phyloP scores from a whole-genome alignment of 768 basidiomycete species.

The Dioszegia crocea region DNA sequence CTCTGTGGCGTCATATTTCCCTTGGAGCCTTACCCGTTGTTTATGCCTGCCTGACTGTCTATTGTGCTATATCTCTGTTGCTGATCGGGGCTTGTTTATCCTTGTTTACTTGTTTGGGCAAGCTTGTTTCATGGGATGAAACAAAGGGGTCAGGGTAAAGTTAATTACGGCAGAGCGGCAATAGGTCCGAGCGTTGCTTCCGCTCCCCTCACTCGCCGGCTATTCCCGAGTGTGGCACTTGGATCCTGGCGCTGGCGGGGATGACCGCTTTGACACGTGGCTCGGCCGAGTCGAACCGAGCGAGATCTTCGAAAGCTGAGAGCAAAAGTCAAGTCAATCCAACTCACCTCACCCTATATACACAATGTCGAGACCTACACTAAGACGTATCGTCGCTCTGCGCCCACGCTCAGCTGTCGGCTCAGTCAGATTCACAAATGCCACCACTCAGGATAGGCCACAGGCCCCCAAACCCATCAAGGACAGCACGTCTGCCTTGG shows the following conservation, averaged over 20 bases:
- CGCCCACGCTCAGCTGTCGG: not conserved
- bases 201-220: no score
- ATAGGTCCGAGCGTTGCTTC: no score
- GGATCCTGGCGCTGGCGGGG: no score
- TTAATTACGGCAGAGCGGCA: not conserved
- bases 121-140: constrained; percentile 6
- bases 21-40: not conserved
- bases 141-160: not conserved
- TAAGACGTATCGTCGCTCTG: not conserved
- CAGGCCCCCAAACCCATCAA: constrained; percentile 60
- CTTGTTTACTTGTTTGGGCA: constrained; percentile 12
- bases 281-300: not conserved
- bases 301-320: not conserved
- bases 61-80: not conserved
- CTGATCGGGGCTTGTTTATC: not conserved
- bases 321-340: not conserved
- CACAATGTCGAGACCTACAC: constrained; percentile 4
- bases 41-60: not conserved
- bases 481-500: constrained; percentile 90
- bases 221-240: no score
- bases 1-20: not conserved
- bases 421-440: constrained; percentile 4
- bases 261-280: no score
- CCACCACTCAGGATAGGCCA: constrained; percentile 3
- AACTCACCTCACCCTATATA: not conserved